Evolutionary conservation across 129 eudicot genomes (phyloP), one percentile per base, ranked within the genome.

Genomic region (Flaveria sonorensis): DNA sequence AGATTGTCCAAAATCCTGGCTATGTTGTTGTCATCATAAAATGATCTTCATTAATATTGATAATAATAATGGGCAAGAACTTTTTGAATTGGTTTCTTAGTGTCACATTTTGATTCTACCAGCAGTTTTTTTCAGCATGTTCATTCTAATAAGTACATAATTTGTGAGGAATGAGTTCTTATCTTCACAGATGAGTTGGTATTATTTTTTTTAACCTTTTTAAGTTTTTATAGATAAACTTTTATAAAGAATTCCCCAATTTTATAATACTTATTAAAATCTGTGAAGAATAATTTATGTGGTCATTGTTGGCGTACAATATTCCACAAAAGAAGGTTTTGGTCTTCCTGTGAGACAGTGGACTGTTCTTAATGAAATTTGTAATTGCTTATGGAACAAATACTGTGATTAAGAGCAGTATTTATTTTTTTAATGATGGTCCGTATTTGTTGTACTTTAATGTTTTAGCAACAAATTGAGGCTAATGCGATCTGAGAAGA

Each of bases 391-490:
- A 40, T 73, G 76, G 67, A 39, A 10, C 72, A 39, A 56, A 10
- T 12, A 0, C 19, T 36, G 36, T 19, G 45, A 32, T 21, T 40
- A 40, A 51, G 42, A 63, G 14, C 70, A 14, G 20, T 72, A n/a
- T 69, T 46, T 53, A 76, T 19, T 10, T 52, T n/a, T 14, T 39
- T 77, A 30, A 32, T 78, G 24, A 59, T 45, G 59, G 53, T 72
- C 21, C 39, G 48, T 26, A 50, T 48, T 51, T 77, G 30, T 80
- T 59, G 45, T 55, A 47, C 11, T 36, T 47, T 71, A 26, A 16
- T 71, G 81, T 55, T 85, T 79, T 92, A 95, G 99, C 76, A 87
- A 95, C 85, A 95, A 91, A 84, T 81, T 83, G 76, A 86, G 96
- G 85, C 64, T 89, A 68, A 91, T 87, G 46, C 91, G 97, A 72